Evolutionary conservation across 805 yeast species (phyloP).

Genomic region (Ogataea populi-albae): DNA sequence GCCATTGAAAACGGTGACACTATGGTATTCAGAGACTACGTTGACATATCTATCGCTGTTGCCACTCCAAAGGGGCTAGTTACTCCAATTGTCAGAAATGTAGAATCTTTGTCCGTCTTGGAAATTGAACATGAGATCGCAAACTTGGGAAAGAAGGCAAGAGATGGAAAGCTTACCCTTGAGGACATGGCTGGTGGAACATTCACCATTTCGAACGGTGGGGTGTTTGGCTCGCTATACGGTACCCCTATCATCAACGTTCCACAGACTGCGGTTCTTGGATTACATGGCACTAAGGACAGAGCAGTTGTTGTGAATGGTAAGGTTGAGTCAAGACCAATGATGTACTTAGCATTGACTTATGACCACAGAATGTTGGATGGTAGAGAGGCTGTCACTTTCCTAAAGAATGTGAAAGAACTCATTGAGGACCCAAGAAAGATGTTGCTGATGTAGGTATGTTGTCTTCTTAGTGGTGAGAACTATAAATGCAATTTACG

Average conservation of each 20-base stretch:
- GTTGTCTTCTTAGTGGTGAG: too few species aligned
- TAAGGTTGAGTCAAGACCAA: constrained; percentile 93
- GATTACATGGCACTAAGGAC: constrained; percentile 95
- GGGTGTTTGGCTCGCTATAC: constrained; percentile 95
- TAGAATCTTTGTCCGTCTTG: constrained; percentile 82
- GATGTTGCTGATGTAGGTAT: constrained; percentile 74
- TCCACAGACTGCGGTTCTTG: constrained; percentile 98
- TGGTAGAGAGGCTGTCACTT: constrained; percentile 98
- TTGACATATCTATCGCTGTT: constrained; percentile 93
- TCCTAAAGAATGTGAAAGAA: constrained; percentile 93
- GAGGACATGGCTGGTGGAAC: constrained; percentile 99
- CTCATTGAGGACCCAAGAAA: constrained; percentile 98
- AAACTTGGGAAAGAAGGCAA: constrained; percentile 83
- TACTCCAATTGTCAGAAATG: constrained; percentile 96
- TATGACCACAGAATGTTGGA: constrained; percentile 98
- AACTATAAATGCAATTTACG: too few species aligned
- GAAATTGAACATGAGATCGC: constrained; percentile 88
- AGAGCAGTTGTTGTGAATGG: constrained; percentile 97
- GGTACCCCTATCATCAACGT: constrained; percentile 98
- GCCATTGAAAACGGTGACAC: constrained; percentile 90
- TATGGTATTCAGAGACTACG: constrained; percentile 93
- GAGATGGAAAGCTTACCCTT: constrained; percentile 92
- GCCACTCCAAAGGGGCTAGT: constrained; percentile 99
- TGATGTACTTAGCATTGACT: constrained; percentile 99
- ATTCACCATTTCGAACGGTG: constrained; percentile 98